Conservation (phyloP, 2,329 filamentous ascomycete species). For the Scedosporium apiospermum region DNA sequence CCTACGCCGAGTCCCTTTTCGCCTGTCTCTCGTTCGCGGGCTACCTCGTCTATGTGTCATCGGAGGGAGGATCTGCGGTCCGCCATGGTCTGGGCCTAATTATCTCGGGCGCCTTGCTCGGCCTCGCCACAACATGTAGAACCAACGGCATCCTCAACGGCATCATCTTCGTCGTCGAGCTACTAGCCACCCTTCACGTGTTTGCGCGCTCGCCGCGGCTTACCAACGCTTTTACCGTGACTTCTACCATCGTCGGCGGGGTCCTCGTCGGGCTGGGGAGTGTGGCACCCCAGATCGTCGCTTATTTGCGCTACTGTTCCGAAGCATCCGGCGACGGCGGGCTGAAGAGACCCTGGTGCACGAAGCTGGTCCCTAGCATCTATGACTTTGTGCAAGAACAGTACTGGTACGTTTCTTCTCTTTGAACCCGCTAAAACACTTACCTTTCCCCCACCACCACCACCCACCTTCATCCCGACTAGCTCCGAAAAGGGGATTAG, state of each 20-base stretch:
- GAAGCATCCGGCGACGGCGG: slow-evolving; percentile 13
- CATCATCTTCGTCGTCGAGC: slow-evolving; percentile 55
- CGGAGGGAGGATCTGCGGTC: slow-evolving; percentile 13
- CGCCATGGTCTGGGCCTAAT: slow-evolving; percentile 34
- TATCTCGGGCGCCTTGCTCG: slow-evolving; percentile 59
- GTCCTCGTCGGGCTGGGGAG: slow-evolving; percentile 57
- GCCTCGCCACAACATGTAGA: slow-evolving; percentile 62
- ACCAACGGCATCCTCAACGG: slow-evolving; percentile 85
- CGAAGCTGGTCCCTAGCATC: slow-evolving; percentile 65
- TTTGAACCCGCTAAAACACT: background rate
- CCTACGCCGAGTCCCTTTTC: slow-evolving; percentile 75
- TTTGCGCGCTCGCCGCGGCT: slow-evolving; percentile 18
- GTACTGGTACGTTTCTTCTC: slow-evolving; percentile 63
- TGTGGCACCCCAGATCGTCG: slow-evolving; percentile 61
- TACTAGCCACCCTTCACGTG: slow-evolving; percentile 26
- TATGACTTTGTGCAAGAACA: slow-evolving; percentile 81
- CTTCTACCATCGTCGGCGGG: slow-evolving; percentile 56
- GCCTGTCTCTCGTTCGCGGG: slow-evolving; percentile 69
- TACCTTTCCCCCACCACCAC: slow-evolving; percentile 1
- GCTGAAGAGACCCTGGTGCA: slow-evolving; percentile 62
- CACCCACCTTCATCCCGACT: background rate
- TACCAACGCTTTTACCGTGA: slow-evolving; percentile 39
- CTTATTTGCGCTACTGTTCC: slow-evolving; percentile 63
- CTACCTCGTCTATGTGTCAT: slow-evolving; percentile 53
- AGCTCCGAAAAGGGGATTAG: background rate